Conservation (phyloP, 1,284 basidiomycete species). For the Cryptococcus maquisensis region DNA sequence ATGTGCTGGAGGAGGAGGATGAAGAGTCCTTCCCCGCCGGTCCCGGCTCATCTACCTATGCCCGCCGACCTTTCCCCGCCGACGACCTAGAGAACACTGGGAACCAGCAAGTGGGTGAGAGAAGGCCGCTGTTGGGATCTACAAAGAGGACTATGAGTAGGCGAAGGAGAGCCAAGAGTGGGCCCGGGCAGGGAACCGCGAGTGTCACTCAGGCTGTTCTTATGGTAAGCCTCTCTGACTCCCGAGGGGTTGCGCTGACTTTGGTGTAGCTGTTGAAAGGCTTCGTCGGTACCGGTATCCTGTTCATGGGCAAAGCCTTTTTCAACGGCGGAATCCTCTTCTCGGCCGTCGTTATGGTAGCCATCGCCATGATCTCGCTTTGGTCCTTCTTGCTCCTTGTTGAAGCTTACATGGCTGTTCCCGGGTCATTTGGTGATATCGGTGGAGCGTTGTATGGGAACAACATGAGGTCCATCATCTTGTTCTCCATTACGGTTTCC, state of each 20-base stretch:
- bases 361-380: conserved; percentile 82
- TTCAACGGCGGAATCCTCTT: conserved; percentile 68
- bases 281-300: conserved; percentile 92
- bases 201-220: conserved; percentile 81
- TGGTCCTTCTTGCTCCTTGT: conserved; percentile 93
- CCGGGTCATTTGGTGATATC: conserved; percentile 94
- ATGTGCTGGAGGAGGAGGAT: conserved; percentile 56
- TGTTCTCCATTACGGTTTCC: conserved; percentile 81
- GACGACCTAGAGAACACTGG: conserved; percentile 1
- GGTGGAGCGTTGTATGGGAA: conserved; percentile 88
- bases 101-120: conserved; percentile 27
- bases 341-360: conserved; percentile 70
- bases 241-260: conserved; percentile 1
- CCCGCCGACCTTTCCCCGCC: conserved; percentile 7
- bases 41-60: conserved; percentile 46
- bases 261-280: conserved; percentile 73
- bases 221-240: conserved; percentile 59
- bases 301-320: conserved; percentile 91
- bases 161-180: conserved; percentile 52
- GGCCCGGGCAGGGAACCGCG: conserved; percentile 65
- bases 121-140: conserved; percentile 36
- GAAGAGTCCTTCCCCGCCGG: conserved; percentile 24
- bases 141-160: conserved; percentile 52
- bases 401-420: conserved; percentile 80
- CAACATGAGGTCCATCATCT: conserved; percentile 86